Conservation (phyloP, 2,329 filamentous ascomycete genomes). For the Venturia asperata region DNA sequence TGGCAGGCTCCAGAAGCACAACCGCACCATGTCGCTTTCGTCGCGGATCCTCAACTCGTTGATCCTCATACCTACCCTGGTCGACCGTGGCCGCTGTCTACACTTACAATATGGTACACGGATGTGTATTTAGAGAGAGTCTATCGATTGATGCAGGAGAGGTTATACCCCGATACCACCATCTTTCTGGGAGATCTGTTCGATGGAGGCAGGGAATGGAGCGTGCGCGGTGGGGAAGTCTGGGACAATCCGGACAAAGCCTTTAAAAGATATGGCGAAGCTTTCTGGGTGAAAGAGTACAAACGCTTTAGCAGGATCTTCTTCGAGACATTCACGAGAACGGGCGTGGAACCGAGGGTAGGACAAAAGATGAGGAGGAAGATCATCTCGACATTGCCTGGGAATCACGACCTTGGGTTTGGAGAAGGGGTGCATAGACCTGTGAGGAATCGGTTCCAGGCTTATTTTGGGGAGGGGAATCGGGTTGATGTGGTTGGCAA, state of each 20-base stretch:
- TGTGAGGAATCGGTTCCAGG: conserved; percentile 75
- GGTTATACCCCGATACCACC: conserved; percentile 75
- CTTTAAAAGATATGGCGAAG: conserved; percentile 68
- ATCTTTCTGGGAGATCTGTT: conserved; percentile 93
- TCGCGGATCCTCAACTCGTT: conserved; percentile 87
- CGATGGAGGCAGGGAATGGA: conserved; percentile 94
- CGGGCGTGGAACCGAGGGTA: conserved; percentile 46
- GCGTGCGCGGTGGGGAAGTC: conserved; percentile 51
- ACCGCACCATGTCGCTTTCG: conserved; percentile 76
- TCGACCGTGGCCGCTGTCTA: conserved; percentile 65
- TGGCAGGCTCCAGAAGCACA: conserved; percentile 64
- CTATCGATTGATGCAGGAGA: conserved; percentile 68
- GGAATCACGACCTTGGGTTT: conserved; percentile 93
- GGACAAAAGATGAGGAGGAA: conserved; percentile 61
- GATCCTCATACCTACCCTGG: conserved; percentile 93
- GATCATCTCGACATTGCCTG: conserved; percentile 76
- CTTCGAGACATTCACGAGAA: conserved; percentile 59
- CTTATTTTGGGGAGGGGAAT: conserved; percentile 88
- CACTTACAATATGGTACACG: conserved; percentile 63
- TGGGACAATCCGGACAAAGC: conserved; percentile 53
- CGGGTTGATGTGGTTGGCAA: conserved; percentile 87
- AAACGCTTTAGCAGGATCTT: conserved; percentile 81
- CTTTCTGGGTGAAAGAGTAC: conserved; percentile 84
- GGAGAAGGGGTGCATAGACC: conserved; percentile 73
- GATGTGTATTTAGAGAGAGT: conserved; percentile 84